Evolutionary conservation across 2,329 filamentous ascomycete genomes (phyloP), one percentile per base, ranked within the genome.

Genomic region (Beauveria rudraprayagi): DNA sequence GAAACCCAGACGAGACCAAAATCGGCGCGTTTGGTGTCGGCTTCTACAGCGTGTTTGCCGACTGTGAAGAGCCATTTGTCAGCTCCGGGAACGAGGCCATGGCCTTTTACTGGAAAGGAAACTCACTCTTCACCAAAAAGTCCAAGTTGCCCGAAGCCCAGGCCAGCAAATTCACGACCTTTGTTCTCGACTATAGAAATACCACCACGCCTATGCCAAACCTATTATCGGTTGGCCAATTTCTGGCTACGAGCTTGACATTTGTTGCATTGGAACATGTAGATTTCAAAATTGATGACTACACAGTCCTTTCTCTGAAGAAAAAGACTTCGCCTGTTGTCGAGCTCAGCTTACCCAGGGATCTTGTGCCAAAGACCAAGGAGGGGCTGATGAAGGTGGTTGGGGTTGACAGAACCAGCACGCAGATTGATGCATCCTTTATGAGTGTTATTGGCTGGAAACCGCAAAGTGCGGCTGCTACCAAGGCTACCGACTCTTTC

Each of bases 21-120:
- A 99, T 99, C 68, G 94, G 94, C 60, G 95, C 94, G 3, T 99
- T 99, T 72, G 94, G 94, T 66, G 94, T 99, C 37, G 94, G 94
- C 2, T 99, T 99, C 77, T 99, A 99, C 80, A 96, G 91, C 72
- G 93, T 97, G 44, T 99, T 99, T 72, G 91, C 94, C 64, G 94
- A 99, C 72, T 99, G 93, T 72, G 95, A 99, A 74, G 92, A 97
- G 67, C 94, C 94, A 0, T 97, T 99, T 70, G 90, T 99, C 65
- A 94, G 91, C 66, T 97, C 93, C 1, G 94, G 94, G 1, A 84
- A 83, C 64, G 88, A 96, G 74, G 92, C 92, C 43, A 97, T 99
- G 91, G 93, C 93, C 0, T 99, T 99, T 71, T 99, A 97, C 77
- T 99, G 94, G 95, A 97, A 97, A 73, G 92, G 90, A n/a, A 97